Evolutionary conservation across 257 asterid species (phyloP).

Genomic region (Asclepias syriaca): DNA sequence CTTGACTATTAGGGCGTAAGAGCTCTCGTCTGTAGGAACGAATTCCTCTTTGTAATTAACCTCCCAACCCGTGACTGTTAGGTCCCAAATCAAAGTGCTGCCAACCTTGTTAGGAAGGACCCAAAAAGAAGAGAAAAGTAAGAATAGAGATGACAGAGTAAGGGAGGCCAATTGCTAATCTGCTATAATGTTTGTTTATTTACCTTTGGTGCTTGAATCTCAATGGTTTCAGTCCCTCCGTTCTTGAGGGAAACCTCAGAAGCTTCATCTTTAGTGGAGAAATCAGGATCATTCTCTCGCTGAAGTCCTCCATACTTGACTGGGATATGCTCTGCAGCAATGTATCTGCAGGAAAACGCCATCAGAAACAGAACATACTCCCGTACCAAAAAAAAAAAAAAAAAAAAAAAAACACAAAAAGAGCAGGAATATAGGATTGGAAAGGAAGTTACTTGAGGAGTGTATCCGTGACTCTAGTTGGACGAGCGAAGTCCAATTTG

Average conservation of each 20-base stretch:
- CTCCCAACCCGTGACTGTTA: conserved; percentile 55
- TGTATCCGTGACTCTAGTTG: conserved; percentile 48
- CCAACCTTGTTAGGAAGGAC: conserved; percentile 31
- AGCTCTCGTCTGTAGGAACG: conserved; percentile 40
- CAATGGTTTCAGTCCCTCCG: conserved; percentile 40
- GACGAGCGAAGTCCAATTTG: conserved; percentile 55
- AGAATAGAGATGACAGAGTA: neutral
- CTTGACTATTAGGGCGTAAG: conserved; percentile 48
- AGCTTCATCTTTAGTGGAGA: conserved; percentile 38
- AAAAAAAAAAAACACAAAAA: neutral
- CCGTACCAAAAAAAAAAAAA: neutral
- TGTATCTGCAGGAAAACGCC: conserved; percentile 28
- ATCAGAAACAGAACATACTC: neutral
- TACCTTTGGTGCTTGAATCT: conserved; percentile 51
- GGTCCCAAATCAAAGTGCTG: conserved; percentile 43
- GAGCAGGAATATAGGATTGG: no score
- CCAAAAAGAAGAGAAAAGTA: neutral
- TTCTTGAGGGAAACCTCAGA: conserved; percentile 39
- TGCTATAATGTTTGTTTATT: neutral
- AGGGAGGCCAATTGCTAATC: neutral
- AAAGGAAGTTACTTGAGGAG: conserved; percentile 41
- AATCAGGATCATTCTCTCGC: conserved; percentile 45
- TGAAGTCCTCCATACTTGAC: conserved; percentile 46
- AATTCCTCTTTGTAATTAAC: conserved; percentile 63
- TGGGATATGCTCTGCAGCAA: conserved; percentile 47